These are phyloP conservation scores for Phoenix dactylifera DNA, from an alignment of 176 grass and related monocot genomes.

Conservation along the genomic window DNA sequence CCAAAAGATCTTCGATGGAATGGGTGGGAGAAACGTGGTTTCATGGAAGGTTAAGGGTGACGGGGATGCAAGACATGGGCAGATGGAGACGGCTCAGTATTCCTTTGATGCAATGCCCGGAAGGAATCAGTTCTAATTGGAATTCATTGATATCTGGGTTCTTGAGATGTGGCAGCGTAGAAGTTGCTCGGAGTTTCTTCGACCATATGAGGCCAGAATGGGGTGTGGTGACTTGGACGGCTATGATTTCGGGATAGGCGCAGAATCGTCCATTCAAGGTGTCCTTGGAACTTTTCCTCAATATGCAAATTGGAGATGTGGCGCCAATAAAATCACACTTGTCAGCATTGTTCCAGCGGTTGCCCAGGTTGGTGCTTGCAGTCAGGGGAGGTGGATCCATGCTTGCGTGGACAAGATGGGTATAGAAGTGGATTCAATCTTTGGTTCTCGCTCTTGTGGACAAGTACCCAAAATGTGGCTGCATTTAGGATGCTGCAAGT, in stretches of 20 bases:
- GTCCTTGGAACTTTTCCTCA: slow-evolving; percentile 7
- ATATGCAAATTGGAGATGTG: slow-evolving; percentile 6
- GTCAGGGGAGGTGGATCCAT: slow-evolving; percentile 9
- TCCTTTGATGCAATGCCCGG: slow-evolving; percentile 16
- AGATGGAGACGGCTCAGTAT: neutral
- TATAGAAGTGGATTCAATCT: slow-evolving; percentile 12
- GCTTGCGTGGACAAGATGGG: slow-evolving; percentile 2
- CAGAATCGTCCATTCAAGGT: neutral
- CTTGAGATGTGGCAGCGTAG: slow-evolving; percentile 1
- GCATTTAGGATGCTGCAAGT: slow-evolving; percentile 4
- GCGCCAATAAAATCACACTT: slow-evolving; percentile 8
- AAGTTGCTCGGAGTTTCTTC: slow-evolving; percentile 7
- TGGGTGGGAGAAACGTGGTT: slow-evolving; percentile 13
- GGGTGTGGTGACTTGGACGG: neutral
- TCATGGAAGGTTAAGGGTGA: slow-evolving; percentile 16
- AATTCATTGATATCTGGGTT: slow-evolving; percentile 16
- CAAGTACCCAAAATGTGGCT: slow-evolving; percentile 21
- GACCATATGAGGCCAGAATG: neutral
- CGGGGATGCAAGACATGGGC: slow-evolving; percentile 12
- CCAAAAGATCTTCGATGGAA: slow-evolving; percentile 4
- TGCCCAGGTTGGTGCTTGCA: slow-evolving; percentile 10
- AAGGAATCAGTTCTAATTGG: slow-evolving; percentile 13
- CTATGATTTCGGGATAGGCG: neutral
- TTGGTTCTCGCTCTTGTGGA: slow-evolving; percentile 13
- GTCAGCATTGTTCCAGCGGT: slow-evolving; percentile 14